A percentile compares a stretch with the other conserved stretches of the same genome.
Evolutionary conservation across 139 green algal species (phyloP).

Genomic region (Tetraselmis striata): DNA sequence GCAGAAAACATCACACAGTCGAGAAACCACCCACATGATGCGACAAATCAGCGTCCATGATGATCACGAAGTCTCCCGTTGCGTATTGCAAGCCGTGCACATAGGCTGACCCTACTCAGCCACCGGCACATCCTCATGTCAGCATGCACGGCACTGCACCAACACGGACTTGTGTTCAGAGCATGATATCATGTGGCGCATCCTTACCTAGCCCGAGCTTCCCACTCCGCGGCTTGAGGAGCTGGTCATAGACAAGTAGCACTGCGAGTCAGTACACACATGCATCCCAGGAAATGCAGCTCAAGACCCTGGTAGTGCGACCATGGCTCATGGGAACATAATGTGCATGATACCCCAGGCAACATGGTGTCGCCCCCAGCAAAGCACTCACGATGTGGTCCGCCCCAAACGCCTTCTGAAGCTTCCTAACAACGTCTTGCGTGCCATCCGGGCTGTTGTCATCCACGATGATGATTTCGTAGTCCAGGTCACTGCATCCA

Average conservation of each 20-base stretch:
- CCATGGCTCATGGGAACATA: too few species aligned
- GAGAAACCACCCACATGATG: constrained; percentile 80
- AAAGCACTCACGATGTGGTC: constrained; percentile 41
- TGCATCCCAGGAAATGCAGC: too few species aligned
- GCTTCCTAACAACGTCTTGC: constrained; percentile 53
- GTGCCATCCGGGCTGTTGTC: constrained; percentile 92
- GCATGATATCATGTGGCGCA: too few species aligned
- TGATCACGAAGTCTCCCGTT: constrained; percentile 70
- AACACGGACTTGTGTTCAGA: too few species aligned
- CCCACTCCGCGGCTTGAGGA: constrained; percentile 45
- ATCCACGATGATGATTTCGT: constrained; percentile 90
- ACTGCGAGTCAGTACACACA: too few species aligned
- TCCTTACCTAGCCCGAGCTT: constrained; percentile 76
- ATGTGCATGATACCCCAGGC: too few species aligned
- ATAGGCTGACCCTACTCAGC: constrained; percentile 56
- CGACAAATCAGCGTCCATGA: constrained; percentile 96
- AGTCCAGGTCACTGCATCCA: constrained; percentile 44
- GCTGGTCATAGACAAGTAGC: too few species aligned
- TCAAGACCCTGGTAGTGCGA: too few species aligned
- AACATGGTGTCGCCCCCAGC: too few species aligned
- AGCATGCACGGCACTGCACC: not conserved
- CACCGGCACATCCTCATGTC: too few species aligned
- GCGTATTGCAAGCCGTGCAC: constrained; percentile 60
- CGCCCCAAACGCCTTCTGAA: constrained; percentile 57
- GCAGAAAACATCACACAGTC: too few species aligned